Conservation (phyloP, 371 early-diverging fungal genomes). For the Synchytrium microbalum region DNA sequence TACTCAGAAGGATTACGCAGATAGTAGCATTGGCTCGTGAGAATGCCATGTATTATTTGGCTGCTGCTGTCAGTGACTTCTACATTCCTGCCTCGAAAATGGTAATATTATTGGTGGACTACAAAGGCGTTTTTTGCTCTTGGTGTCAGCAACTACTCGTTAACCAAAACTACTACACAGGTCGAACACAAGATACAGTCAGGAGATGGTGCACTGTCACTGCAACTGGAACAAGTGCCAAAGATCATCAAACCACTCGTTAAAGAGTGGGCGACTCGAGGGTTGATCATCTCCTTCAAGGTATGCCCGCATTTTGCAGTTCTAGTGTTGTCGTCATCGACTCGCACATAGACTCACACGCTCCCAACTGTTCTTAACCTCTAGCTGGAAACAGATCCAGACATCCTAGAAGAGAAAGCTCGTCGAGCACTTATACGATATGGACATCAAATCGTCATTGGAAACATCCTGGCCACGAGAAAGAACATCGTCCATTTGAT, state of each 20-base stretch:
- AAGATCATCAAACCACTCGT: constrained; percentile 91
- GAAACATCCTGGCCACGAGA: constrained; percentile 82
- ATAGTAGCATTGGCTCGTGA: constrained; percentile 56
- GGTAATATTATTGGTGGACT: constrained; percentile 42
- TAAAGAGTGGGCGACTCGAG: constrained; percentile 77
- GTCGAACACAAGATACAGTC: constrained; percentile 95
- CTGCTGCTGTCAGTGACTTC: constrained; percentile 97
- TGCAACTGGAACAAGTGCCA: constrained; percentile 91
- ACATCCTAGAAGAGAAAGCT: constrained; percentile 73
- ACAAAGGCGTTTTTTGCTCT: neutral
- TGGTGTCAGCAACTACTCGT: neutral
- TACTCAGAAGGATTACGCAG: constrained; percentile 65
- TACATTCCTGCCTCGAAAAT: constrained; percentile 85
- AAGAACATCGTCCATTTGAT: constrained; percentile 72
- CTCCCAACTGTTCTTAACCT: neutral
- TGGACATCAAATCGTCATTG: constrained; percentile 95
- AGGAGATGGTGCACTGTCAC: constrained; percentile 66
- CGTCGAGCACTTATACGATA: constrained; percentile 72
- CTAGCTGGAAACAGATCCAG: constrained; percentile 86
- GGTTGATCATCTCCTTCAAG: constrained; percentile 93
- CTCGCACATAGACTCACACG: neutral
- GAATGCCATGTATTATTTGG: constrained; percentile 87
- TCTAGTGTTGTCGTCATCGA: neutral
- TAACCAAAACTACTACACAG: too few species aligned
- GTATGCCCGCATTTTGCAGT: constrained; percentile 26